Percentiles rank a stretch among this genome's conserved stretches.
These are phyloP conservation scores for Fusarium irregulare DNA, from an alignment of 2,329 filamentous ascomycete genomes.

Conservation along the genomic window DNA sequence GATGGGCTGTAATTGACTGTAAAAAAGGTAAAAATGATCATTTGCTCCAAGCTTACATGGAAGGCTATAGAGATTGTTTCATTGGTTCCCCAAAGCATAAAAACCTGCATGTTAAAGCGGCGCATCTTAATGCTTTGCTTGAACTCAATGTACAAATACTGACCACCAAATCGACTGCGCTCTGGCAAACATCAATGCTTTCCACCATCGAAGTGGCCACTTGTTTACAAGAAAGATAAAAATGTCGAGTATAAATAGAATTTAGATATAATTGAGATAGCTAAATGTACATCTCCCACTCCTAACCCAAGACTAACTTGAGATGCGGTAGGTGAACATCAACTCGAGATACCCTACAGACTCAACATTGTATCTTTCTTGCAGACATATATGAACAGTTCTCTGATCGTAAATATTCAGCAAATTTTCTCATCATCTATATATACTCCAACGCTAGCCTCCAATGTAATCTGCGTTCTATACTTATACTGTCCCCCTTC, in stretches of 20 bases:
- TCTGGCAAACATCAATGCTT: not conserved
- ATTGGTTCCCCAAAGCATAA: not conserved
- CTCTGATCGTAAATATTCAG: not conserved
- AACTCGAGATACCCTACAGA: not conserved
- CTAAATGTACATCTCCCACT: not conserved
- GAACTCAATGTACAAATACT: not conserved
- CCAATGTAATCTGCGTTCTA: constrained; percentile 11
- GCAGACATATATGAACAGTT: not conserved
- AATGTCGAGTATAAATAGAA: no score
- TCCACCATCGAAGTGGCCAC: not conserved
- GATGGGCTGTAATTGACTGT: not conserved
- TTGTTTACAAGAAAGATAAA: not conserved
- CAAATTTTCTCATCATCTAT: constrained; percentile 18
- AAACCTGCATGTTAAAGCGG: not conserved
- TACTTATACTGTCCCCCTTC: not conserved
- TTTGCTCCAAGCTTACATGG: not conserved
- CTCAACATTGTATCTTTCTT: not conserved
- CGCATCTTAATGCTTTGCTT: not conserved
- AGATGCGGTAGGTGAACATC: not conserved
- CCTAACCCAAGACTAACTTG: not conserved
- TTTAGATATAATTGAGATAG: no score
- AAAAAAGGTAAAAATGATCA: not conserved
- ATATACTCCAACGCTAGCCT: constrained; percentile 14
- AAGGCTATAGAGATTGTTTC: no score
- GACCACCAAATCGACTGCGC: accelerated